Conservation (phyloP, 495 filamentous ascomycete genomes). For the Neurospora sp. region DNA sequence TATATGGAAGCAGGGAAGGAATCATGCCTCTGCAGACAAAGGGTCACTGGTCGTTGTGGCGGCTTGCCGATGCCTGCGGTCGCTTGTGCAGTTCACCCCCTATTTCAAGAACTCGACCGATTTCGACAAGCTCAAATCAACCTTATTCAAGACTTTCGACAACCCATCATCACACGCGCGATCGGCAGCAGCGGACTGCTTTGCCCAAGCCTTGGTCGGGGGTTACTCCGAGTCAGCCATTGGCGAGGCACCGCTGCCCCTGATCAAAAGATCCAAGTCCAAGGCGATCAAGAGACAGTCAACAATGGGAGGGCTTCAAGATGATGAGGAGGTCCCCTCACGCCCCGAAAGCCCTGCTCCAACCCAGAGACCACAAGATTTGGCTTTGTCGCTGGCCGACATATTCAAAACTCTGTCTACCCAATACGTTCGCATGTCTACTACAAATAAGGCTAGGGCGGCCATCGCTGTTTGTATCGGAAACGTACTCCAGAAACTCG, state of each 20-base stretch:
- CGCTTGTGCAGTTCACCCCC: conserved; percentile 55
- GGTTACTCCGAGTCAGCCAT: conserved; percentile 57
- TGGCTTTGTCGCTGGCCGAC: conserved; percentile 67
- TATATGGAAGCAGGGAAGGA: conserved; percentile 85
- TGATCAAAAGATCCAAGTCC: conserved; percentile 65
- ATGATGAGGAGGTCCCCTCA: conserved; percentile 65
- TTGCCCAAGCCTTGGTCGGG: conserved; percentile 70
- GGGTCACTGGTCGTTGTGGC: conserved; percentile 69
- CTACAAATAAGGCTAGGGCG: conserved; percentile 68
- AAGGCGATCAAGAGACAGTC: conserved; percentile 59
- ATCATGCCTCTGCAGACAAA: conserved; percentile 68
- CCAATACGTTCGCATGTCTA: conserved; percentile 73
- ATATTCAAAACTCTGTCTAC: conserved; percentile 70
- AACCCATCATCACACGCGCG: conserved; percentile 62
- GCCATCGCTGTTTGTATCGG: conserved; percentile 84
- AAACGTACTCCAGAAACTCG: conserved; percentile 62
- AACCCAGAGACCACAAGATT: conserved; percentile 53
- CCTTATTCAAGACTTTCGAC: conserved; percentile 78
- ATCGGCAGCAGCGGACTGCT: conserved; percentile 77
- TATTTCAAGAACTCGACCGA: conserved; percentile 88
- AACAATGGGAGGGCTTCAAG: conserved; percentile 39
- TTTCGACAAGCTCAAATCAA: conserved; percentile 72
- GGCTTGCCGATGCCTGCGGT: conserved; percentile 71
- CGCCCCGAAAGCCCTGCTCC: conserved; percentile 66
- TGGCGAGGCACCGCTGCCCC: conserved; percentile 42